Conservation (phyloP, 129 eudicot genomes). For the Tanacetum coccineum region DNA sequence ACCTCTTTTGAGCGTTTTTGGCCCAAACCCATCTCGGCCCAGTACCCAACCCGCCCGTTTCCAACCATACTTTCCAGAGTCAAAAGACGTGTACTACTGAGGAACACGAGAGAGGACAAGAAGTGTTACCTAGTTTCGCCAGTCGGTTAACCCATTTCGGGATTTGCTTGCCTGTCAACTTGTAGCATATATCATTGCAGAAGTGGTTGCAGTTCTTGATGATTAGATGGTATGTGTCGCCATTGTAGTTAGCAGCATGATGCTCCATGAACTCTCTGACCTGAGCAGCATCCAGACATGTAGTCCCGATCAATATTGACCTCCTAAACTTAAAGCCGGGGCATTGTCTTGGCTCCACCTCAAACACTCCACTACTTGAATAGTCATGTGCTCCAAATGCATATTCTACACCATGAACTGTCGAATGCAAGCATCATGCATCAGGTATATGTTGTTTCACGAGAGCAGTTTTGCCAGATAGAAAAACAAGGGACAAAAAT, state of each 20-base stretch:
- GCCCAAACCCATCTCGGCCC: too few relatives aligned
- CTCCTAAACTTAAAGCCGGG: slow-evolving; percentile 74
- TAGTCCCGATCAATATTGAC: slow-evolving; percentile 62
- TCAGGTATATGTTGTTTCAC: slow-evolving; percentile 9
- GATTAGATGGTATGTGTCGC: slow-evolving; percentile 66
- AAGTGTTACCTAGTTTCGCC: slow-evolving; percentile 58
- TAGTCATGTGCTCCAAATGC: slow-evolving; percentile 83
- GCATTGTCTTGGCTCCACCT: slow-evolving; percentile 74
- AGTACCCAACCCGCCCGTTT: too few relatives aligned
- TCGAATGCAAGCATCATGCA: neutral
- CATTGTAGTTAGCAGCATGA: slow-evolving; percentile 60
- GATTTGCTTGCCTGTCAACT: slow-evolving; percentile 63
- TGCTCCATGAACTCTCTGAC: slow-evolving; percentile 62
- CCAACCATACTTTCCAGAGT: neutral
- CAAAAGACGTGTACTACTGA: neutral
- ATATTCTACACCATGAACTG: slow-evolving; percentile 78
- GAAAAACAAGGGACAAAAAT: neutral
- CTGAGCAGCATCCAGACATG: slow-evolving; percentile 42
- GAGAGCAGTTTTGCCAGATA: neutral
- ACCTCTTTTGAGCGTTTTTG: too few relatives aligned
- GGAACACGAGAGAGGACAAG: too few relatives aligned
- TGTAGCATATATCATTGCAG: slow-evolving; percentile 65
- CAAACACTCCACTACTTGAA: slow-evolving; percentile 68
- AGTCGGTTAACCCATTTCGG: slow-evolving; percentile 81
- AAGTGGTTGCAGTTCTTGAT: slow-evolving; percentile 76